A percentile compares a stretch with the other conserved stretches of the same genome.
These are phyloP conservation scores for Phytophthora pini DNA, from an alignment of 352 stramenopile species.

Conservation along the genomic window DNA sequence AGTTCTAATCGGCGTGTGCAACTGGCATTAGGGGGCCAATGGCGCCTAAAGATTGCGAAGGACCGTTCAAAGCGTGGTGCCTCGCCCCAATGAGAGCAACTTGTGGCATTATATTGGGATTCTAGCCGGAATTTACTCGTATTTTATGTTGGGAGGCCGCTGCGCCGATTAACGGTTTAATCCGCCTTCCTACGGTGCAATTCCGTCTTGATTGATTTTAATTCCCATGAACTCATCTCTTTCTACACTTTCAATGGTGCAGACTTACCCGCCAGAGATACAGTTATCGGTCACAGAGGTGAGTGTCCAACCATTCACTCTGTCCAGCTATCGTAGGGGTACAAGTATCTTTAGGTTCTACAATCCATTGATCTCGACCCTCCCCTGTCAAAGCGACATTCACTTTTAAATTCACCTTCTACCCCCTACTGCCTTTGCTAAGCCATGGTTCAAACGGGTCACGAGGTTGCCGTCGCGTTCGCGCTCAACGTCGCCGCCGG, in stretches of 20 bases:
- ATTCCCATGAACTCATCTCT: not conserved
- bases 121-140: not conserved
- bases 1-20: constrained; percentile 6
- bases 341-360: not conserved
- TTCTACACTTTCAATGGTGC: not conserved
- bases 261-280: not conserved
- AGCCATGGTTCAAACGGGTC: constrained; percentile 43
- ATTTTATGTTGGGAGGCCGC: not conserved
- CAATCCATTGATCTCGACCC: too few relatives aligned
- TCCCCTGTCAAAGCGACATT: not conserved
- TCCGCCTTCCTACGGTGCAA: not conserved
- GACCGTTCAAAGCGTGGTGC: constrained; percentile 5
- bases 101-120: not conserved
- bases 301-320: not conserved
- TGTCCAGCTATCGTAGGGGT: not conserved
- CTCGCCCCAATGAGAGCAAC: constrained; percentile 7
- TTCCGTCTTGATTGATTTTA: not conserved
- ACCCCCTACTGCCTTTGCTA: not conserved
- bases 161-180: not conserved
- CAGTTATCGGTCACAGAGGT: constrained; percentile 3
- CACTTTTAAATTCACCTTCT: not conserved
- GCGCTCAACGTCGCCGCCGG: constrained; percentile 25
- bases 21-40: not conserved
- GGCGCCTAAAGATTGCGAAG: not conserved
- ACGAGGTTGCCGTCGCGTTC: constrained; percentile 18